A percentile compares a stretch with the other conserved stretches of the same genome.
Conservation (phyloP, 192 early-diverging fungal species). For the Podila horticola region DNA sequence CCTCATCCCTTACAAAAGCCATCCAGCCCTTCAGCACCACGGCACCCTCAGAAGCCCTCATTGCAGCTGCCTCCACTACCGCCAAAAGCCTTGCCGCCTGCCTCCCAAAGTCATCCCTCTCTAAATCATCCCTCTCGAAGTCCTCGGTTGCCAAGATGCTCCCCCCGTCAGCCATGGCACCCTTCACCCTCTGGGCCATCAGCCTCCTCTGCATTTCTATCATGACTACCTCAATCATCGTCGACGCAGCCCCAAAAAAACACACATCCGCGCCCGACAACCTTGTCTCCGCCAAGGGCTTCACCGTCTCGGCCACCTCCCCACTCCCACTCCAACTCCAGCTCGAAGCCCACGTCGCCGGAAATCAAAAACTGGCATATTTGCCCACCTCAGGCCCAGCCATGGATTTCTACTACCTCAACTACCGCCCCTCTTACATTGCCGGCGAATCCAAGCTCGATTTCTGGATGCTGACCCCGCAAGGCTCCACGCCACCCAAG, state of each 20-base stretch:
- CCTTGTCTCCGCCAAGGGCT: conserved; percentile 6
- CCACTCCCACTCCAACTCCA: conserved; percentile 32
- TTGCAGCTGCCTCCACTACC: background rate
- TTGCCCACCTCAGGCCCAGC: conserved; percentile 9
- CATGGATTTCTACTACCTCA: conserved; percentile 44
- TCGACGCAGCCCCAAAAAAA: conserved; percentile 11
- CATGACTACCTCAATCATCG: background rate
- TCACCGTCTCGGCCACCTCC: conserved; percentile 6
- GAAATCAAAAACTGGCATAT: conserved; percentile 21
- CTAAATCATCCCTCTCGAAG: background rate
- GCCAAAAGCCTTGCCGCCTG: background rate
- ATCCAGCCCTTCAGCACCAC: conserved; percentile 16
- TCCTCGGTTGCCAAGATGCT: background rate
- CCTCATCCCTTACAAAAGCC: conserved; percentile 24
- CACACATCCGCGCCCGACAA: background rate
- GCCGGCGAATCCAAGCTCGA: conserved; percentile 24
- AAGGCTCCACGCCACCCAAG: conserved; percentile 13
- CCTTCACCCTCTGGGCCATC: conserved; percentile 5
- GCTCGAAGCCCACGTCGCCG: conserved; percentile 19
- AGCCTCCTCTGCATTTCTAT: conserved; percentile 6
- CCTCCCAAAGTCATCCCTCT: background rate
- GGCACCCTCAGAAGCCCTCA: background rate
- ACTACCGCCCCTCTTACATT: conserved; percentile 33
- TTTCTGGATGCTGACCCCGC: conserved; percentile 42
- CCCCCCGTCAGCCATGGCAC: background rate